A percentile compares a stretch with the other conserved stretches of the same genome.
phyloP scores from a whole-genome alignment of 176 grass and related monocot species.

The Rhynchospora breviuscula region DNA sequence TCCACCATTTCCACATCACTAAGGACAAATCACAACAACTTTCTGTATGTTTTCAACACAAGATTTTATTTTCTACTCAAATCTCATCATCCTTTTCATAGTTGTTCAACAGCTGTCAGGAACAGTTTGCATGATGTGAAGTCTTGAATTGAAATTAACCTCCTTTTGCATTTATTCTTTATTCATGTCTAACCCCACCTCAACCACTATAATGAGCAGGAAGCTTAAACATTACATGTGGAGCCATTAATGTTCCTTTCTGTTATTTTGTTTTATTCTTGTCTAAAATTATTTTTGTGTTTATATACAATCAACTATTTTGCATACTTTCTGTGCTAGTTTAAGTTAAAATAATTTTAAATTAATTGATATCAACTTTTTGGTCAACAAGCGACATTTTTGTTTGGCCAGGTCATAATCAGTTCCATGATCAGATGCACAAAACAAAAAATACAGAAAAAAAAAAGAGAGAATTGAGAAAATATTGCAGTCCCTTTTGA shows the following conservation, averaged over 20 bases:
- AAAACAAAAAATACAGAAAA: not conserved
- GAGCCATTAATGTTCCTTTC: not conserved
- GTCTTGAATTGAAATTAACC: constrained; percentile 7
- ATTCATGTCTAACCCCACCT: not conserved
- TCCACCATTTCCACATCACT: not conserved
- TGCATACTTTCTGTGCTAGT: not conserved
- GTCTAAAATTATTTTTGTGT: not conserved
- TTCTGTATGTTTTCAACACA: not conserved
- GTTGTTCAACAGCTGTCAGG: constrained; percentile 36
- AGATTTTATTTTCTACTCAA: not conserved
- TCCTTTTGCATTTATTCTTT: not conserved
- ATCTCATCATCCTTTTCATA: constrained; percentile 5
- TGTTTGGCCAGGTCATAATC: not conserved
- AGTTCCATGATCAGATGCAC: not conserved
- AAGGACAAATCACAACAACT: not conserved
- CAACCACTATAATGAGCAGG: not conserved
- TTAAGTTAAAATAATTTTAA: not conserved
- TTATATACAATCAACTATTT: constrained; percentile 5
- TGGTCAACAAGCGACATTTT: not conserved
- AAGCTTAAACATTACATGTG: constrained; percentile 16
- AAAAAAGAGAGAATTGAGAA: not conserved
- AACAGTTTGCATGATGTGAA: not conserved
- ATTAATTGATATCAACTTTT: not conserved
- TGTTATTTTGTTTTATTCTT: constrained; percentile 13
- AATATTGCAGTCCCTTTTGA: not conserved